These are phyloP conservation scores for Pezicula rhizophila DNA, from an alignment of 2,329 filamentous ascomycete genomes.

Conservation along the genomic window DNA sequence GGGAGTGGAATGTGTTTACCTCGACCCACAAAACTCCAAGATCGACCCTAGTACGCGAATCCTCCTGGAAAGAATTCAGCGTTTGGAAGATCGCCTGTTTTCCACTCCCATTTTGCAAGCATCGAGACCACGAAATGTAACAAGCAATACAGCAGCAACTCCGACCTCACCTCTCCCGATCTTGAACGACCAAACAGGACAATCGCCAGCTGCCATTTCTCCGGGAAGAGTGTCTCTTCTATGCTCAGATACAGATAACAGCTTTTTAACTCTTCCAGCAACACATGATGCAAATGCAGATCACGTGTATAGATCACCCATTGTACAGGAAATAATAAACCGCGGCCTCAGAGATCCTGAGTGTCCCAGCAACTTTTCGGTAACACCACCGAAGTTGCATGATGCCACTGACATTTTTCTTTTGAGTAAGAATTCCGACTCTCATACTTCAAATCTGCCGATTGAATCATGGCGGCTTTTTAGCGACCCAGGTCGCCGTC, in stretches of 20 bases:
- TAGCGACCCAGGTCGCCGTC: conserved; percentile 1
- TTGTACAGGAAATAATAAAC: conserved; percentile 15
- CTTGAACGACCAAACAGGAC: background rate
- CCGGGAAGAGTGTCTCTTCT: background rate
- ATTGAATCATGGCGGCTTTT: conserved; percentile 15
- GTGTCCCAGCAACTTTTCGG: background rate
- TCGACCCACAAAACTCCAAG: conserved; percentile 23
- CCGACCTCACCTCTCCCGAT: background rate
- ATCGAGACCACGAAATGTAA: background rate
- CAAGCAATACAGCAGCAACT: background rate
- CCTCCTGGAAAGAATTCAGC: conserved; percentile 25
- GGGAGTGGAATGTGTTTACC: conserved; percentile 25
- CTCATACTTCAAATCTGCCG: background rate
- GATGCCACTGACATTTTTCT: conserved; percentile 2
- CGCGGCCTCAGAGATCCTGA: background rate
- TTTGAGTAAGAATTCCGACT: background rate
- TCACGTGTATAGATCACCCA: conserved; percentile 19
- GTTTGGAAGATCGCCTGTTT: conserved; percentile 23
- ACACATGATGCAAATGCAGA: conserved; percentile 21
- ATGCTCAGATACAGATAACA: conserved; percentile 4
- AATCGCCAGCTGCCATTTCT: background rate
- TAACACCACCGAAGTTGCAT: background rate
- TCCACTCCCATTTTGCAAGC: conserved; percentile 5
- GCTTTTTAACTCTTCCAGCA: conserved; percentile 11
- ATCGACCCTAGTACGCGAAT: conserved; percentile 26